A percentile compares a stretch with the other conserved stretches of the same genome.
Evolutionary conservation across 106 monocot genomes (phyloP).

Genomic region (Dactylorhiza incarnata): DNA sequence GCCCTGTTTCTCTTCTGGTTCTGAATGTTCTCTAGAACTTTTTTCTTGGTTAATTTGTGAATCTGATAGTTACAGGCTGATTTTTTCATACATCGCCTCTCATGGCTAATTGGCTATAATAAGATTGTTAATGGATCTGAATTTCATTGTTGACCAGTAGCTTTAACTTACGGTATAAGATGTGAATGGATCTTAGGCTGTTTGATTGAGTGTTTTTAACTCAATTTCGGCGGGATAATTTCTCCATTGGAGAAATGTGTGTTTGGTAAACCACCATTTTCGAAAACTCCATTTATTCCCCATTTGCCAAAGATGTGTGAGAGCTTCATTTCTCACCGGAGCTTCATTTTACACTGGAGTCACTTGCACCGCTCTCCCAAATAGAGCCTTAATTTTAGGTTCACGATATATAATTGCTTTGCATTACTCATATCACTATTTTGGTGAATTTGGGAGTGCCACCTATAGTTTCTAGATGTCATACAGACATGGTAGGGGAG

Average conservation of each 20-base stretch:
- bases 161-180: too few relatives aligned
- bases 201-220: too few relatives aligned
- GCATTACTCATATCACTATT: not conserved
- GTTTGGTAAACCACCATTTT: too few relatives aligned
- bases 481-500: slow-evolving; percentile 29
- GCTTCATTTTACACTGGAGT: too few relatives aligned
- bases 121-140: not conserved
- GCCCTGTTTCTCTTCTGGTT: slow-evolving; percentile 2
- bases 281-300: too few relatives aligned
- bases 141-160: not conserved
- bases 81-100: not conserved
- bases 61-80: not conserved
- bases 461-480: slow-evolving; percentile 80
- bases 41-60: not conserved
- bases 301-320: too few relatives aligned
- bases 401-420: not conserved
- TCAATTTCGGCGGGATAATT: too few relatives aligned
- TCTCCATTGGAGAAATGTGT: too few relatives aligned
- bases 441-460: slow-evolving; percentile 62
- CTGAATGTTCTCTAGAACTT: not conserved
- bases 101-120: not conserved
- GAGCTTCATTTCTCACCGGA: too few relatives aligned
- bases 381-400: too few relatives aligned
- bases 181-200: too few relatives aligned
- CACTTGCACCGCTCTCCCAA: too few relatives aligned